These are phyloP conservation scores for Endothia cerciana DNA, from an alignment of 2,329 filamentous ascomycete species.

Conservation along the genomic window DNA sequence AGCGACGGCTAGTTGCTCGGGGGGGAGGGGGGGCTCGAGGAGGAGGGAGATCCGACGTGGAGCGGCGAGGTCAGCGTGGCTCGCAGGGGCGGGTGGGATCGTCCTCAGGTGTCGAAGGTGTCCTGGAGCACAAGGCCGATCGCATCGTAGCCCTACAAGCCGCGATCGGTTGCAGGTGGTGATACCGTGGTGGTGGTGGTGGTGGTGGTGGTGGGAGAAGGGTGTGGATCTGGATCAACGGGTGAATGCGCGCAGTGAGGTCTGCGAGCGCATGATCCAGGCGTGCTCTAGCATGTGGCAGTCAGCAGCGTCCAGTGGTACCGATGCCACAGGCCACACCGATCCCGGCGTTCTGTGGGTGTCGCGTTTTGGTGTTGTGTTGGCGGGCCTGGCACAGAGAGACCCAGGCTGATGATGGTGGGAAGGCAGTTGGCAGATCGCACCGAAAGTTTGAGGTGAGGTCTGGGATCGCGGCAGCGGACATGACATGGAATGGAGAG, in stretches of 20 bases:
- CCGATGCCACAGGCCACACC: slow-evolving; percentile 2
- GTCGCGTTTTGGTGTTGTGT: not conserved
- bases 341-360: not conserved
- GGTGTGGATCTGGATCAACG: slow-evolving; percentile 4
- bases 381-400: not conserved
- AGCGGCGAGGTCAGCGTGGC: not conserved
- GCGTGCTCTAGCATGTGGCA: slow-evolving; percentile 25
- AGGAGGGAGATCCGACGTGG: not conserved
- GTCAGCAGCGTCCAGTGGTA: slow-evolving; percentile 1
- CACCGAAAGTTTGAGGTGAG: slow-evolving; percentile 24
- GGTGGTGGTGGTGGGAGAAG: not conserved
- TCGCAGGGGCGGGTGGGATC: slow-evolving; percentile 13
- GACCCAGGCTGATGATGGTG: not conserved
- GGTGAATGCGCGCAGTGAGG: slow-evolving; percentile 8
- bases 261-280: slow-evolving; percentile 26
- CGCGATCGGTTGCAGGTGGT: slow-evolving; percentile 20
- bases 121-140: slow-evolving; percentile 26
- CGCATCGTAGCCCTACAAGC: slow-evolving; percentile 26
- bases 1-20: not conserved
- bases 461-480: slow-evolving; percentile 6
- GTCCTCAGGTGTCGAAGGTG: slow-evolving; percentile 19
- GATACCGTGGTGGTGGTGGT: slow-evolving; percentile 8
- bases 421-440: slow-evolving; percentile 7
- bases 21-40: slow-evolving; percentile 1
- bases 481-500: slow-evolving; percentile 2